Conservation (phyloP, 768 basidiomycete species). For the Lactifluus rugatus region DNA sequence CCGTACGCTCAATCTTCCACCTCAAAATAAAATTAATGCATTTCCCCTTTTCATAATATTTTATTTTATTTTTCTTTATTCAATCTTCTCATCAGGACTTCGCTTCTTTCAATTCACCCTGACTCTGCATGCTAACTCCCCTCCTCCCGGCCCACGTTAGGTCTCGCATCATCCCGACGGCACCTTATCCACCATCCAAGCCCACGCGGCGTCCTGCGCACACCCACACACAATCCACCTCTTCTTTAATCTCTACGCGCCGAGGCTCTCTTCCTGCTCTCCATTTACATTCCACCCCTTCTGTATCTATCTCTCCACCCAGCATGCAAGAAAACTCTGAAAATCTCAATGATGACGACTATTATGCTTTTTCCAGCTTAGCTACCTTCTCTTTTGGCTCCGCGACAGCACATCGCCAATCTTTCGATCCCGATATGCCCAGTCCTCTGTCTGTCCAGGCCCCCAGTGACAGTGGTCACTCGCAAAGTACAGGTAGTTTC, state of each 20-base stretch:
- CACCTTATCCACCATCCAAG: slow-evolving; percentile 21
- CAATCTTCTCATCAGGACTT: neutral
- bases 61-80: neutral
- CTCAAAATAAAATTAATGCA: neutral
- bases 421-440: slow-evolving; percentile 25
- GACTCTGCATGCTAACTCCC: slow-evolving; percentile 7
- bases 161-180: slow-evolving; percentile 12
- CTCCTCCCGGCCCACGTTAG: neutral
- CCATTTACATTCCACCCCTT: slow-evolving; percentile 20
- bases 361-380: slow-evolving; percentile 30
- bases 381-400: slow-evolving; percentile 37
- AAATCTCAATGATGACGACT: slow-evolving; percentile 18
- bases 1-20: neutral
- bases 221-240: slow-evolving; percentile 18
- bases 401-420: slow-evolving; percentile 21
- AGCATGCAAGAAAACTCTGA: slow-evolving; percentile 20
- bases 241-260: slow-evolving; percentile 23
- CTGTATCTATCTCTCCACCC: slow-evolving; percentile 17
- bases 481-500: slow-evolving; percentile 22
- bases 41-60: neutral
- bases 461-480: slow-evolving; percentile 12
- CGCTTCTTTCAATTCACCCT: neutral
- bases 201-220: slow-evolving; percentile 19
- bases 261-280: slow-evolving; percentile 25
- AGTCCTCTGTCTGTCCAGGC: slow-evolving; percentile 29